Conservation (phyloP, 228 moss, liverwort and hornwort genomes). For the Sphagnum fallax region DNA sequence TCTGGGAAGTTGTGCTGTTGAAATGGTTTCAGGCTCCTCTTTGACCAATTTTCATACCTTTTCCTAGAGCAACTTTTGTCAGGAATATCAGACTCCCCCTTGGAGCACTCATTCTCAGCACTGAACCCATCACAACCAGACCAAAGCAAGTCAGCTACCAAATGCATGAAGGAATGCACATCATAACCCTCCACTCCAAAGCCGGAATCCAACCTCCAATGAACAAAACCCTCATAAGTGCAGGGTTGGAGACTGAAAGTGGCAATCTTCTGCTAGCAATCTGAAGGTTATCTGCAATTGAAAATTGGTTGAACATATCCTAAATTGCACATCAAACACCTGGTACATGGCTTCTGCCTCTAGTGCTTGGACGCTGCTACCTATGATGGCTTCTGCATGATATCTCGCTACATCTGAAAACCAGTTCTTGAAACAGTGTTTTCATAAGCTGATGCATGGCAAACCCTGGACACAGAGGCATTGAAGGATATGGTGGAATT, state of each 20-base stretch:
- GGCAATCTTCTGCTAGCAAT: neutral
- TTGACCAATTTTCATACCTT: constrained; percentile 29
- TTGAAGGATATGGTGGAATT: no score
- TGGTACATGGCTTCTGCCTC: neutral
- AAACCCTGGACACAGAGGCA: no score
- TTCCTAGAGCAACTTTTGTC: constrained; percentile 55
- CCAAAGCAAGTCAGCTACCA: constrained; percentile 1
- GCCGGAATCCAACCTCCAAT: neutral
- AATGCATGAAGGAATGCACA: neutral
- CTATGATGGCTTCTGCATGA: no score
- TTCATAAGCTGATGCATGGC: no score
- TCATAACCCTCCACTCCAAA: neutral
- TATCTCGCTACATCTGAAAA: no score
- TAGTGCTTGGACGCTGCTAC: no score
- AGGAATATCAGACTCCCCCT: constrained; percentile 62
- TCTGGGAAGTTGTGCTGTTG: neutral
- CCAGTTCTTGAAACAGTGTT: no score
- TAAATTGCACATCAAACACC: neutral
- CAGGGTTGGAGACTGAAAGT: neutral
- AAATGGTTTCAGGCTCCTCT: neutral
- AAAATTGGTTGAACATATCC: neutral
- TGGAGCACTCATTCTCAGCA: constrained; percentile 81
- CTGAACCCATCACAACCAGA: constrained; percentile 28
- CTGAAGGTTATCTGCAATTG: no score
- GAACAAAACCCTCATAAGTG: neutral